These are phyloP conservation scores for Lipomyces oligophaga DNA, from an alignment of 805 yeast genomes.

Conservation along the genomic window DNA sequence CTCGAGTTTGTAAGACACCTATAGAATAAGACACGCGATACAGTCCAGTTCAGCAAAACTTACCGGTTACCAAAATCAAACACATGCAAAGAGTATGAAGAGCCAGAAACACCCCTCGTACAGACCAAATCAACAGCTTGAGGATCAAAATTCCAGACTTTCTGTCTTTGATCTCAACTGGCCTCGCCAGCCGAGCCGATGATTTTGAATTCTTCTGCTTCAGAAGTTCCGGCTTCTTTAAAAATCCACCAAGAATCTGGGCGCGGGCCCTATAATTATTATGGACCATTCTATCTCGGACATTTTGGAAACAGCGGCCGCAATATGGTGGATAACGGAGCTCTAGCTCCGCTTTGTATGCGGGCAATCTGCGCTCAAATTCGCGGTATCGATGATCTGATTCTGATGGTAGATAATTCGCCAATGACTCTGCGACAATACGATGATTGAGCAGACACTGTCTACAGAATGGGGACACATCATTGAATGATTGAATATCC, in stretches of 20 bases:
- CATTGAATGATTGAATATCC: background rate
- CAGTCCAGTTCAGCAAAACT: too few species aligned
- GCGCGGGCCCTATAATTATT: constrained; percentile 21
- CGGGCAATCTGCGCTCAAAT: constrained; percentile 1
- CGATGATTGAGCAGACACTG: constrained; percentile 16
- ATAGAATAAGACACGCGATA: too few species aligned
- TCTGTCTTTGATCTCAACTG: too few species aligned
- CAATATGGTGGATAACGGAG: constrained; percentile 23
- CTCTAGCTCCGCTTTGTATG: constrained; percentile 20
- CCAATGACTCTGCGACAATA: constrained; percentile 18
- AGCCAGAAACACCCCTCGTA: constrained; percentile 8
- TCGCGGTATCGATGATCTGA: constrained; percentile 8
- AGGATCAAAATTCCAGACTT: constrained; percentile 7
- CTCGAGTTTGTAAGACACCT: too few species aligned
- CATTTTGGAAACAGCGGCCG: constrained; percentile 5
- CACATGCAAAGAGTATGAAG: constrained; percentile 1
- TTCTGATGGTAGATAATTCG: constrained; percentile 19
- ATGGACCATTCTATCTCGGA: constrained; percentile 1
- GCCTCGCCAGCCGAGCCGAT: too few species aligned
- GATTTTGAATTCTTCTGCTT: too few species aligned
- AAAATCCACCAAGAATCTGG: constrained; percentile 12
- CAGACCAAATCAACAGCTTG: constrained; percentile 12
- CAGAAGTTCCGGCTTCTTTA: too few species aligned
- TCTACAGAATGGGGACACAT: constrained; percentile 19
- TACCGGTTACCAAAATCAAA: constrained; percentile 6